Evolutionary conservation across 2,329 filamentous ascomycete genomes (phyloP), one percentile per base, ranked within the genome.

Genomic region (Elsinoe fawcettii): DNA sequence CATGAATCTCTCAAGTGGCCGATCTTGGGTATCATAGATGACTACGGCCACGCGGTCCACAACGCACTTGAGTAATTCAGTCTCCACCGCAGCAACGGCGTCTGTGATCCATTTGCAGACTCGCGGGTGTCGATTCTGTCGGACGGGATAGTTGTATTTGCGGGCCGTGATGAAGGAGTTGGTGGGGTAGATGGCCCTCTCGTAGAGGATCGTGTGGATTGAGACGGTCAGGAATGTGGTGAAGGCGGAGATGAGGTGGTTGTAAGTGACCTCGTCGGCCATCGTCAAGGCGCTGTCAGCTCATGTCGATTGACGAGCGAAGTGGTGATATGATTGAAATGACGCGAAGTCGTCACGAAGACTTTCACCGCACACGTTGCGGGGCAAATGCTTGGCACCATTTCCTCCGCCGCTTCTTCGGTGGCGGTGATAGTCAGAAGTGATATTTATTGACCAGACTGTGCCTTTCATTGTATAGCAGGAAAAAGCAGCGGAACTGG

Each of bases 91-190:
- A 61, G 83, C 75, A 41, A 93, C 81, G 63, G 90, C 89, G 69
- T 93, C 87, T 67, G 79, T 82, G 71, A 96, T 84, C 87, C 91
- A 96, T 65, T 83, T 76, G 77, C 89, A 95, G 62, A 96, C 87
- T 64, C 82, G 82, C 0, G 91, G 89, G 71, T 96, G 90, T 58
- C 90, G 86, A 60, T 84, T 92, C 69, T 96, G 90, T 65, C 87
- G 86, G 46, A 95, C 86, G 27, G 89, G 81, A 59, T 90, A 84
- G 73, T 92, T 90, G 77, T 91, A 91, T 65, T 88, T 90, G 62
- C 86, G 82, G 37, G 86, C 82, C 41, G 86, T 83, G 58, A 92
- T 80, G 73, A 96, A 96, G 34, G 89, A 88, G 25, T 81, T 73
- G 51, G 75, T 71, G 0, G 91, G 90, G 71, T 96, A 96, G 66